Evolutionary conservation across 2,329 filamentous ascomycete species (phyloP), one percentile per base, ranked within the genome.

Genomic region (Thermoascus crustaceus): DNA sequence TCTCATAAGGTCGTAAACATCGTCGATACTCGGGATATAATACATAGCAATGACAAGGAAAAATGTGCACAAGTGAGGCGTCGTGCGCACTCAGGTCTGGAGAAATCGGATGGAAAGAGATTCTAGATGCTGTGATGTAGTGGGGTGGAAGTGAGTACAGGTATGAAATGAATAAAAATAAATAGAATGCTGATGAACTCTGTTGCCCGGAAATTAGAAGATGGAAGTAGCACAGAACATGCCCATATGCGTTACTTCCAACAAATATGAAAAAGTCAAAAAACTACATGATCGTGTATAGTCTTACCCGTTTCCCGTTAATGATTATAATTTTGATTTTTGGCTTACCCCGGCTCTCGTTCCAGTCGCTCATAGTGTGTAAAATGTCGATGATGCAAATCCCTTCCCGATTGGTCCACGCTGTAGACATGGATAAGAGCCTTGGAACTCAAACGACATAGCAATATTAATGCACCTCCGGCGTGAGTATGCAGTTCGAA

Each of bases 261-360:
- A 30, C 29, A 22, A 16, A 26, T 22, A 37, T 11, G 25, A 27
- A 20, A 34, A 36, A 42, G n/a, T n/a, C n/a, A 37, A 35, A 36
- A 35, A 33, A 34, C 30, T 41, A 44, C 26, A 22, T 30, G 11
- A 17, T 38, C 30, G 31, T 42, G 45, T 43, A 43, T 49, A 32
- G 34, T 44, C 30, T 49, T 50, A 40, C 47, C 48, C 41, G 41
- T 49, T 44, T 49, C 44, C 45, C 46, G 34, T 45, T 8, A 39
- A 38, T 35, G n/a, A 32, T 30, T 30, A 24, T 25, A 22, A 32
- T 32, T n/a, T 5, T 13, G n/a, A 11, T 27, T 27, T n/a, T 27
- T n/a, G n/a, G n/a, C n/a, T n/a, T n/a, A n/a, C n/a, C n/a, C n/a
- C n/a, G n/a, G n/a, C n/a, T n/a, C n/a, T n/a, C n/a, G n/a, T n/a